Conservation (phyloP, 805 yeast species). For the Lipomyces yamadae region DNA sequence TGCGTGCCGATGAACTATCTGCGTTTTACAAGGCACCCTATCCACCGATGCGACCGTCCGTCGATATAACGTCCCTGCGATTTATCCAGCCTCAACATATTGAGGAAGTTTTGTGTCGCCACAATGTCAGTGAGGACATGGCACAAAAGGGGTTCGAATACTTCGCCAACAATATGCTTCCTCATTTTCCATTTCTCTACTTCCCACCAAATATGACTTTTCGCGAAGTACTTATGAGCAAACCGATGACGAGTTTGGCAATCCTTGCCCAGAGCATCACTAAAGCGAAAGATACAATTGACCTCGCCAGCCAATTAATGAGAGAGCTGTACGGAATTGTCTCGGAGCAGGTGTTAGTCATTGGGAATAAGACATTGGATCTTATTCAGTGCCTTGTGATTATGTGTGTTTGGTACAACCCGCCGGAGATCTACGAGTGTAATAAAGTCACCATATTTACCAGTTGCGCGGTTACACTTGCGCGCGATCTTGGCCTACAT, state of each 20-base stretch:
- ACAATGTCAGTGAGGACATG: constrained; percentile 2
- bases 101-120: neutral
- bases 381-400: constrained; percentile 65
- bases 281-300: constrained; percentile 11
- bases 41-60: neutral
- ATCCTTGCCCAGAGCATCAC: constrained; percentile 2
- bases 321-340: constrained; percentile 56
- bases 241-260: constrained; percentile 18
- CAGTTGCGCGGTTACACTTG: constrained; percentile 65
- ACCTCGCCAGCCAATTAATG: constrained; percentile 49
- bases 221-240: neutral
- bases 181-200: constrained; percentile 7
- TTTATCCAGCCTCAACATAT: constrained; percentile 15
- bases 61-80: neutral
- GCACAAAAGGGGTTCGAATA: constrained; percentile 7
- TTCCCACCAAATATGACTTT: neutral
- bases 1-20: constrained; percentile 10
- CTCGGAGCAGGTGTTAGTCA: constrained; percentile 63
- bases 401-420: constrained; percentile 77
- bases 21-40: neutral
- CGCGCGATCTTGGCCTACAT: constrained; percentile 77
- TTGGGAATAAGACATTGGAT: constrained; percentile 74
- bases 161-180: constrained; percentile 6
- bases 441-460: constrained; percentile 76
- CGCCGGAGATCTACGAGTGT: constrained; percentile 80